Percentiles rank a stretch among this genome's conserved stretches.
phyloP scores from a whole-genome alignment of 1,139 yeast genomes.

The Debaryomyces udenii region DNA sequence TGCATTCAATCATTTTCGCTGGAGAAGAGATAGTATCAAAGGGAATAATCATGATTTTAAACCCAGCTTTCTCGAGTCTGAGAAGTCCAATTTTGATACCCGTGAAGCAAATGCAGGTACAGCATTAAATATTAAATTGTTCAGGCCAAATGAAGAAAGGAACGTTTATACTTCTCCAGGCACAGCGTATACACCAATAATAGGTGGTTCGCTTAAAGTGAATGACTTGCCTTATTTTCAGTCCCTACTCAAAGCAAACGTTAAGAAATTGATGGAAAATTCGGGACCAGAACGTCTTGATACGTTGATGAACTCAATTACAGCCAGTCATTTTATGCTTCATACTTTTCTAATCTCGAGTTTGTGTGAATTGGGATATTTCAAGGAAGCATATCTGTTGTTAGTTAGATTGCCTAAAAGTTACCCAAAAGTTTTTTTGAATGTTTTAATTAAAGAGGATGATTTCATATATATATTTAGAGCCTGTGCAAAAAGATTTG shows the following conservation, averaged over 20 bases:
- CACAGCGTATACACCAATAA: constrained; percentile 24
- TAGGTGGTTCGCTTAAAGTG: constrained; percentile 29
- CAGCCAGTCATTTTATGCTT: constrained; percentile 29
- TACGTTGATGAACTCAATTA: constrained; percentile 21
- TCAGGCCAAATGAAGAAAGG: constrained; percentile 31
- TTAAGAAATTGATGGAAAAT: constrained; percentile 17
- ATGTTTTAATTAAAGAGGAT: constrained; percentile 23
- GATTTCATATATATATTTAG: constrained; percentile 21
- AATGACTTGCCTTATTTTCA: constrained; percentile 38
- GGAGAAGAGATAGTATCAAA: constrained; percentile 32
- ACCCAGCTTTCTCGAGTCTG: constrained; percentile 14
- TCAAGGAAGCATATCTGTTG: constrained; percentile 30
- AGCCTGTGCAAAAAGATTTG: constrained; percentile 12
- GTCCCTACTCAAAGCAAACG: constrained; percentile 22
- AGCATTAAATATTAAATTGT: constrained; percentile 18
- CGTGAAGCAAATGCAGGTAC: constrained; percentile 24
- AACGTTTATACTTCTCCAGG: constrained; percentile 31
- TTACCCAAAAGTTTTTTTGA: constrained; percentile 16
- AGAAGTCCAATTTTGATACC: constrained; percentile 21
- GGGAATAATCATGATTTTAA: constrained; percentile 16
- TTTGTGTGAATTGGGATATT: constrained; percentile 29
- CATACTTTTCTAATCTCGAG: constrained; percentile 30
- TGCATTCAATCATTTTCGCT: constrained; percentile 24
- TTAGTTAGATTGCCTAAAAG: constrained; percentile 23
- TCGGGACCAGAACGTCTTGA: constrained; percentile 8